These are phyloP conservation scores for Cryptosporidium muris DNA, from an alignment of 169 alveolate genomes.

Conservation along the genomic window DNA sequence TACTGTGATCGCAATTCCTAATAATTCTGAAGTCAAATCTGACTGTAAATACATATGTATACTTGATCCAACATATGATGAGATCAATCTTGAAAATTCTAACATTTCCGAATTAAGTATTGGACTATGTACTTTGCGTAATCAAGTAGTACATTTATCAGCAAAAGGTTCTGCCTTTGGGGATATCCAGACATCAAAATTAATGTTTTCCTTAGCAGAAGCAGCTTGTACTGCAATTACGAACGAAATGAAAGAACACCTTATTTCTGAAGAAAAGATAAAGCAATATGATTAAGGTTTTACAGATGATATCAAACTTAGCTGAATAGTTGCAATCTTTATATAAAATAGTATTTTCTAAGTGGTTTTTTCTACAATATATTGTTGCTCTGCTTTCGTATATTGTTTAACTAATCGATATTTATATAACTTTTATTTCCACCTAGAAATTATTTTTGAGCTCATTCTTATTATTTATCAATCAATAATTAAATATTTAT, in stretches of 20 bases:
- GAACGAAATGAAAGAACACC: constrained; percentile 47
- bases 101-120: constrained; percentile 23
- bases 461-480: too few relatives aligned
- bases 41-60: constrained; percentile 9
- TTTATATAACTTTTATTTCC: too few relatives aligned
- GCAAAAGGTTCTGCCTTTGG: constrained; percentile 40
- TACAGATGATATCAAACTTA: not conserved
- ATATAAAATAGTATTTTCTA: not conserved
- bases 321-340: not conserved
- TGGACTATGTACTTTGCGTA: constrained; percentile 55
- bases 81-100: not conserved
- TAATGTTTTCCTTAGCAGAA: constrained; percentile 50
- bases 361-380: not conserved
- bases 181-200: constrained; percentile 10
- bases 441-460: too few relatives aligned
- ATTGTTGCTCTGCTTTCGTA: not conserved
- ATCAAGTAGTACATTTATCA: constrained; percentile 50
- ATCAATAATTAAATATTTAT: too few relatives aligned
- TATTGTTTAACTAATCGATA: not conserved
- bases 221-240: constrained; percentile 69
- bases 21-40: not conserved
- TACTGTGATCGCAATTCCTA: constrained; percentile 27
- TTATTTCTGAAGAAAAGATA: constrained; percentile 13
- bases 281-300: not conserved
- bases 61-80: constrained; percentile 33